Conservation (phyloP, 1,139 yeast genomes). For the Suhomyces anneliseae region DNA sequence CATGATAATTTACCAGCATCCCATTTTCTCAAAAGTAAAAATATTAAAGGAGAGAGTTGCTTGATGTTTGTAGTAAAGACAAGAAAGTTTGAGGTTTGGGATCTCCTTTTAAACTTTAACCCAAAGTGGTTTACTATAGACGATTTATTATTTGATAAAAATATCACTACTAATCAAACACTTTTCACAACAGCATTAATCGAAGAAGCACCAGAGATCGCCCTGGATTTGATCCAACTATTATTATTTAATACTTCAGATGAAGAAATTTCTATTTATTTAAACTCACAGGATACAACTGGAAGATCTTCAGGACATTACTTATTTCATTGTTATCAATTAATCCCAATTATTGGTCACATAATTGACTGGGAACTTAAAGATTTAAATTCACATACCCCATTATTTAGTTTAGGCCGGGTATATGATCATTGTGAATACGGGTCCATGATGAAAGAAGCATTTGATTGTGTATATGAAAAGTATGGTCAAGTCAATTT, state of each 20-base stretch:
- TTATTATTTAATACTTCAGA: constrained; percentile 43
- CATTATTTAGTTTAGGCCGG: constrained; percentile 71
- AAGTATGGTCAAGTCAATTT: constrained; percentile 48
- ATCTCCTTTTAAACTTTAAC: constrained; percentile 42
- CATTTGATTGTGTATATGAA: constrained; percentile 45
- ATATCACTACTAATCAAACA: constrained; percentile 49
- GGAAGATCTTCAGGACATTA: constrained; percentile 74
- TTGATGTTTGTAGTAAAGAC: constrained; percentile 53
- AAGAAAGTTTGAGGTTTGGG: constrained; percentile 44
- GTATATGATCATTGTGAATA: constrained; percentile 80
- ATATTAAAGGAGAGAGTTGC: constrained; percentile 67
- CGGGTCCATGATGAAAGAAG: constrained; percentile 44
- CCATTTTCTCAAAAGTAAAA: constrained; percentile 52
- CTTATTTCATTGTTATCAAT: constrained; percentile 56
- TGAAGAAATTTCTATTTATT: constrained; percentile 49
- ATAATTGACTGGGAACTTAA: constrained; percentile 68
- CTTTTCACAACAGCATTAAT: constrained; percentile 63
- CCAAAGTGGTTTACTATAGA: constrained; percentile 59
- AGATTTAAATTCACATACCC: constrained; percentile 75
- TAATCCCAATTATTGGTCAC: constrained; percentile 57
- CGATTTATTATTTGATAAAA: constrained; percentile 64
- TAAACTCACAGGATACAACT: constrained; percentile 50
- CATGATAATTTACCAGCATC: constrained; percentile 29
- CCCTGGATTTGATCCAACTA: constrained; percentile 48
- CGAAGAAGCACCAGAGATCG: constrained; percentile 50